Conservation (phyloP, 768 basidiomycete species). For the Leccinellum albellum region DNA sequence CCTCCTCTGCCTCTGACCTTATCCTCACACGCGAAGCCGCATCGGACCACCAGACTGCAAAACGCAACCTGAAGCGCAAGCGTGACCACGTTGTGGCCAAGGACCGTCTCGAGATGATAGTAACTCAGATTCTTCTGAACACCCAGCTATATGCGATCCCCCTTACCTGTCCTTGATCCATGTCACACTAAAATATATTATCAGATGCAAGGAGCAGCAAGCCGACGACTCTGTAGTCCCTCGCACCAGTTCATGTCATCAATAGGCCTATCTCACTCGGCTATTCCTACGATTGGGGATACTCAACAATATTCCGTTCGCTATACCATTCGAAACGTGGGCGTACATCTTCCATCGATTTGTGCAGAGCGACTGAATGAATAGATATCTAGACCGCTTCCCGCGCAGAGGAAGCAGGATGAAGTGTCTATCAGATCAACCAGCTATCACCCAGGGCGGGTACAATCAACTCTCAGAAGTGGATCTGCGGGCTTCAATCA, state of each 20-base stretch:
- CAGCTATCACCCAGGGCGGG: constrained; percentile 83
- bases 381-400: constrained; percentile 16
- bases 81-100: too few relatives aligned
- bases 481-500: constrained; percentile 76
- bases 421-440: constrained; percentile 47
- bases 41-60: too few relatives aligned
- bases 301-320: constrained; percentile 93
- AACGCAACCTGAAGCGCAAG: too few relatives aligned
- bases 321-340: constrained; percentile 89
- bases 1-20: too few relatives aligned
- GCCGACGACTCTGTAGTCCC: constrained; percentile 28
- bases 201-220: constrained; percentile 65
- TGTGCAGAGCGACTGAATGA: constrained; percentile 57
- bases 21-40: too few relatives aligned
- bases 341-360: constrained; percentile 87
- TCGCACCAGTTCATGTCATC: constrained; percentile 55
- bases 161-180: constrained; percentile 47
- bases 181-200: constrained; percentile 25
- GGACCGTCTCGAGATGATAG: too few relatives aligned
- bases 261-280: constrained; percentile 60
- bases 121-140: constrained; percentile 43
- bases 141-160: constrained; percentile 29
- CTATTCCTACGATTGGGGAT: constrained; percentile 74
- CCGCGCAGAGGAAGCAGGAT: constrained; percentile 16
- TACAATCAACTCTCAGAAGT: constrained; percentile 78